Base-by-base conservation (phyloP, 257 asterid species). In the Gentiana straminea region DNA sequence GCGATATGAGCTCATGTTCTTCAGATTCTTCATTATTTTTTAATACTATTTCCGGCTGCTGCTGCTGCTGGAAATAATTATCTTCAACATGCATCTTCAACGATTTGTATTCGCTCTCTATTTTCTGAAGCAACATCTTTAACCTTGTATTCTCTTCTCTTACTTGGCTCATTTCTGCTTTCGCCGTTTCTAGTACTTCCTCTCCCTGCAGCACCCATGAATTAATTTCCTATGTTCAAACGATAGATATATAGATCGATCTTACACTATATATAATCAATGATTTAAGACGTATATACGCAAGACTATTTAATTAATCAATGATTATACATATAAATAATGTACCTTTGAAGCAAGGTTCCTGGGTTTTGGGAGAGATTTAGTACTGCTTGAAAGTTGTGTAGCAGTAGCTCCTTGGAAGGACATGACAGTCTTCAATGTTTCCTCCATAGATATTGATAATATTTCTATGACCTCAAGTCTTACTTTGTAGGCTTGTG, bases 101-200 rank as follows among this genome's bases (percentile, higher is more conserved):
- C 46, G 66, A 47, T 61, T 63, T 79, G 81, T 86, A 83, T 51
- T 89, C 93, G 10, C 50, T 75, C 64, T 81, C 88, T 33, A 83
- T 70, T 63, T 79, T 66, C 24, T 80, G 73, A 33, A 86, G 66
- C 8, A 79, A 64, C 53, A 45, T 74, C 65, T 77, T 89, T 48
- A 89, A 57, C 54, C 86, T 83, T 64, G 61, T n/a, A 48, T 89
- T 89, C 49, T 89, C 97, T 64, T 81, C 89, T 59, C 74, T 81
- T 2, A 86, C 76, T 62, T 68, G 80, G 0, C 12, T 65, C 77
- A 83, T 75, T 52, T 86, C 82, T 5, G 64, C 71, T 70, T 60
- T 70, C 2, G 78, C 67, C 7, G 76, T 69, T 68, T 77, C 78
- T 24, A 24, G 24, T 10, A 72, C 55, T 67, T 77, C 84, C 50